Evolutionary conservation across 2,329 filamentous ascomycete species (phyloP).

Genomic region (Penicillium occitanis): DNA sequence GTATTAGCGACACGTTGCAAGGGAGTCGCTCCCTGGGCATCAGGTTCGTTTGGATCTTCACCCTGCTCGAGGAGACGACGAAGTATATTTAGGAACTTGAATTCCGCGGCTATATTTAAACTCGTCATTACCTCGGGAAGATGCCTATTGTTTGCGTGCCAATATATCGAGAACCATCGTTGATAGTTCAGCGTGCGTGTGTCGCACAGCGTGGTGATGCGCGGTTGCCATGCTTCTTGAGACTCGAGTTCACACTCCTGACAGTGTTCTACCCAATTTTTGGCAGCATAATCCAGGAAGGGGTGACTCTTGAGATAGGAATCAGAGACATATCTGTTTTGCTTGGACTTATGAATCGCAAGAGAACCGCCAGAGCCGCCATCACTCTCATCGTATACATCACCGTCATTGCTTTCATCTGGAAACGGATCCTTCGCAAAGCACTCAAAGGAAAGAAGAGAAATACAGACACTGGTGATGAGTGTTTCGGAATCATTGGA

Average conservation of each 20-base stretch:
- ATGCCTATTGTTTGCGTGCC: not conserved
- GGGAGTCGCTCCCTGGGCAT: not conserved
- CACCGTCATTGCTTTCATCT: not conserved
- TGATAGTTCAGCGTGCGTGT: slow-evolving; percentile 1
- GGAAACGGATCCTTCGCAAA: not conserved
- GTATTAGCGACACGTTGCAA: not conserved
- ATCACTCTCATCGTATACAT: not conserved
- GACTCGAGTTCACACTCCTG: not conserved
- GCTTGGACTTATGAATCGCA: not conserved
- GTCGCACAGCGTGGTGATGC: not conserved
- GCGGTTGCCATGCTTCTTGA: slow-evolving; percentile 5
- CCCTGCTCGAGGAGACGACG: slow-evolving; percentile 1
- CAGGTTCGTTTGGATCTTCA: slow-evolving; percentile 5
- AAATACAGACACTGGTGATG: slow-evolving; percentile 2
- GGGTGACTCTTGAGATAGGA: not conserved
- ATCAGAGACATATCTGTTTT: not conserved
- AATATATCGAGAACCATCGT: slow-evolving; percentile 6
- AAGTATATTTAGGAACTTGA: not conserved
- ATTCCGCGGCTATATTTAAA: slow-evolving; percentile 1
- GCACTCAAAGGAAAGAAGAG: slow-evolving; percentile 10
- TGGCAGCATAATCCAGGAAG: slow-evolving; percentile 4
- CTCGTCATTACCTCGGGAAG: not conserved
- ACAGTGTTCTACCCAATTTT: slow-evolving; percentile 3
- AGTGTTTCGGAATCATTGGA: not conserved
- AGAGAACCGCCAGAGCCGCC: not conserved